Evolutionary conservation across 2,329 filamentous ascomycete species (phyloP), one percentile per base, ranked within the genome.

Genomic region (Tolypocladium capitatum): DNA sequence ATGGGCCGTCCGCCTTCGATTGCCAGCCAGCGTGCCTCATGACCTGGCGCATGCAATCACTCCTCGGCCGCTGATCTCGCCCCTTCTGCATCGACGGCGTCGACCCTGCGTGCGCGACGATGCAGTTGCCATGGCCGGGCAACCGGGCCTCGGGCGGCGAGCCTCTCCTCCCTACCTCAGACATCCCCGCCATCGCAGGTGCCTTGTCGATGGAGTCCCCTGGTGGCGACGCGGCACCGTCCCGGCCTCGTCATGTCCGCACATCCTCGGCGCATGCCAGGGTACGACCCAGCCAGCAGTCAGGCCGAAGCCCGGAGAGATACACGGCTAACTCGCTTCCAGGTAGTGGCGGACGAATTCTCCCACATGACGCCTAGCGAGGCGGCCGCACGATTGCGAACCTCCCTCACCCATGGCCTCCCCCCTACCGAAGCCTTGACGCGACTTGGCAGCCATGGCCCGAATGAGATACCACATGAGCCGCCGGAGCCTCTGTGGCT

Each of bases 391-490:
- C 81, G 80, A 54, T 72, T 97, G 47, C 76, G 82, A 53, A 94
- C 91, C 4, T 96, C 90, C n/a, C 71, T 95, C 27, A 80, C 75
- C 14, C 77, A 86, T 59, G 92, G 92, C 46, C 76, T 98, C 14
- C 81, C 86, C 5, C 83, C 86, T 0, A 77, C 81, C 41, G 88
- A 95, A 66, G 92, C 90, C 33, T 75, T 89, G 51, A 78, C 83
- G 48, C 81, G 91, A 60, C 74, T 95, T 51, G 78, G 83, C 60
- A 79, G 84, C 53, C 80, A 92, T 69, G 92, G 92, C 31, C 82
- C 85, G 28, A 98, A 98, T 66, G 92, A 98, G 67, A 84, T 98
- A 34, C 88, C 92, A 6, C 88, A 94, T 64, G 90, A 97, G 50
- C 83, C 88, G 47, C 88, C 91, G 1, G 92, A 98, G 66, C 90